These are phyloP conservation scores for Hypericum perforatum DNA, from an alignment of 345 rosid species.

Conservation along the genomic window DNA sequence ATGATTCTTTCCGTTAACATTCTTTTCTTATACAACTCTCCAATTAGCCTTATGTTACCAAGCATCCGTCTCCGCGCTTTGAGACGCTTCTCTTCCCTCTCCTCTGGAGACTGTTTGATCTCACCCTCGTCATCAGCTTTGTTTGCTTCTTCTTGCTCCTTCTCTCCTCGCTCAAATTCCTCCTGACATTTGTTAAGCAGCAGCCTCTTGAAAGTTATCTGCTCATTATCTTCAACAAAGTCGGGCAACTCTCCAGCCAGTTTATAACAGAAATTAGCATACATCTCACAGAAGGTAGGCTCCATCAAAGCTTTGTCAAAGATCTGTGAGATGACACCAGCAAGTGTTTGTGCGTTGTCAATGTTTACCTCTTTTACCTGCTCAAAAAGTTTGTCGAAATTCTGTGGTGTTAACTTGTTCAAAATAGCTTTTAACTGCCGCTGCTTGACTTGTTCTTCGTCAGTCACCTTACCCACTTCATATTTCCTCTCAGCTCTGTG, in stretches of 20 bases:
- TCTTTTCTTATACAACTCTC: slow-evolving; percentile 84
- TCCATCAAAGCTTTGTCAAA: slow-evolving; percentile 97
- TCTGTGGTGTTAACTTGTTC: slow-evolving; percentile 95
- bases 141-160: slow-evolving; percentile 90
- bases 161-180: slow-evolving; percentile 91
- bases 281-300: slow-evolving; percentile 98
- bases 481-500: slow-evolving; percentile 91
- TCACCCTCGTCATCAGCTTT: slow-evolving; percentile 79
- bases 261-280: slow-evolving; percentile 64
- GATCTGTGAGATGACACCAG: slow-evolving; percentile 77
- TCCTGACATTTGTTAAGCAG: slow-evolving; percentile 93
- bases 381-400: slow-evolving; percentile 84
- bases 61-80: slow-evolving; percentile 85
- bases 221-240: slow-evolving; percentile 58
- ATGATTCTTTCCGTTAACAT: slow-evolving; percentile 94
- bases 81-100: slow-evolving; percentile 79
- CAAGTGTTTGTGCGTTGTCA: slow-evolving; percentile 64
- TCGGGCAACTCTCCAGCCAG: slow-evolving; percentile 72
- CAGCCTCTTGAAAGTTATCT: slow-evolving; percentile 71
- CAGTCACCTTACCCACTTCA: slow-evolving; percentile 70
- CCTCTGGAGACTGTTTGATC: slow-evolving; percentile 56
- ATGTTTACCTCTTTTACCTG: slow-evolving; percentile 83
- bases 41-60: slow-evolving; percentile 93
- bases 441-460: slow-evolving; percentile 78
- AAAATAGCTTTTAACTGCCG: slow-evolving; percentile 78